These are phyloP conservation scores for Fusarium devonianum DNA, from an alignment of 2,329 filamentous ascomycete genomes.

Conservation along the genomic window DNA sequence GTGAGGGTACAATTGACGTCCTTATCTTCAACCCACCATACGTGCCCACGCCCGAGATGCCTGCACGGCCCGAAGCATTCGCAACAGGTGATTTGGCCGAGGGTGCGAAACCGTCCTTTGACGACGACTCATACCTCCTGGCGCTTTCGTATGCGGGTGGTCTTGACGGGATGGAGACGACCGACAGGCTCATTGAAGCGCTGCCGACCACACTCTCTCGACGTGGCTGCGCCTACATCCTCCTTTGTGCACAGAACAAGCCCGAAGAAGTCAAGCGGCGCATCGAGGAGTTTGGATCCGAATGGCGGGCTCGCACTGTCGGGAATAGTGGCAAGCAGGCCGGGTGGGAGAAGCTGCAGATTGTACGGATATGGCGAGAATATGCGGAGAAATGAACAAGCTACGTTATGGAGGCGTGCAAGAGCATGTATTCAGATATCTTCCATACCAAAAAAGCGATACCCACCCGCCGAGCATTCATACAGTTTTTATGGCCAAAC, in stretches of 20 bases:
- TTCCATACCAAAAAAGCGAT: constrained; percentile 42
- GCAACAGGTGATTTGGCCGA: constrained; percentile 34
- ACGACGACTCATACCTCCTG: constrained; percentile 83
- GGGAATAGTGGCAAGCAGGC: constrained; percentile 84
- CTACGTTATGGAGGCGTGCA: constrained; percentile 31
- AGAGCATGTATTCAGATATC: constrained; percentile 44
- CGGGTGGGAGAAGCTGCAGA: constrained; percentile 93
- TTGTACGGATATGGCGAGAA: constrained; percentile 83
- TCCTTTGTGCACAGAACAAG: constrained; percentile 90
- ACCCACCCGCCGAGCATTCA: constrained; percentile 41
- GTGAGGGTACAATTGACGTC: constrained; percentile 71
- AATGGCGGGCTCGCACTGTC: constrained; percentile 80
- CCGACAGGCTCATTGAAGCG: constrained; percentile 75
- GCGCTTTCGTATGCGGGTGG: constrained; percentile 90
- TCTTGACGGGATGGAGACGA: constrained; percentile 91
- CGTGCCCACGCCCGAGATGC: constrained; percentile 83
- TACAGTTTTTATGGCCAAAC: constrained; percentile 44
- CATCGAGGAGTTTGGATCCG: constrained; percentile 59
- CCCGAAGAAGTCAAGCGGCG: constrained; percentile 75
- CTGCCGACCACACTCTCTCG: constrained; percentile 69
- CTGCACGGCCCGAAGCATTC: constrained; percentile 54
- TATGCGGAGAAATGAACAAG: constrained; percentile 10
- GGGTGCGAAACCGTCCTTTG: constrained; percentile 61
- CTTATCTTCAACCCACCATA: constrained; percentile 98
- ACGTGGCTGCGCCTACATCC: constrained; percentile 83